Base-by-base conservation (phyloP, 176 grass and related monocot species). In the Melocanna baccifera region DNA sequence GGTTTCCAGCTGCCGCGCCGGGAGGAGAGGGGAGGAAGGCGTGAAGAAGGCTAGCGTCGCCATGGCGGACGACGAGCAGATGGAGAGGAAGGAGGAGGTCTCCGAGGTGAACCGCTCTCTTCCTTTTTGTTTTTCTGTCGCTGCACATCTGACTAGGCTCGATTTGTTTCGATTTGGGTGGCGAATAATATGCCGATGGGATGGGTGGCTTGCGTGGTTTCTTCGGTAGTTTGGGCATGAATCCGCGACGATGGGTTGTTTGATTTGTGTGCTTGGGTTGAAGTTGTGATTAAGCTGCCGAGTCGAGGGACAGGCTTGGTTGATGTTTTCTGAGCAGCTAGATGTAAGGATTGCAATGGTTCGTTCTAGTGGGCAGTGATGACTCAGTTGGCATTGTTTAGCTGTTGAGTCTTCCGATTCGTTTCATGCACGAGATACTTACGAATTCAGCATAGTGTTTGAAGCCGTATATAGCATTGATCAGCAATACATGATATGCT, bases 61-160 rank as follows among this genome's bases (percentile, higher is more conserved):
- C 80, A 91, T 91, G 89, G 89, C 80, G 32, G 89, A 91, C 85
- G 89, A 91, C 23, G 89, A 91, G 32, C 68, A 79, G 51, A 42
- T 58, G 80, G 89, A 90, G 80, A 84, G 16, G 80, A 87, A 84
- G 85, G 89, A 87, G 80, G 89, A 87, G 75, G 85, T 52, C 69
- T 15, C 89, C 68, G 89, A 91, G 89, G 89, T 91, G 80, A 91
- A 40, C 36, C 22, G 4, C 25, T 25, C 19, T 19, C 48, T 51
- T 37, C 9, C 52, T 32, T n/a, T 22, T 71, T 26, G 30, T 29
- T 28, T 4, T 41, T 8, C 16, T 10, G 9, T 20, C 47, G 6
- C 22, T 8, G 37, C 48, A 25, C 74, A 36, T 62, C 74, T 9
- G 43, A 15, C 62, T 83, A 1, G 59, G 59, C 6, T 39, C 46